Base-by-base conservation (phyloP, 2,329 filamentous ascomycete species). In the Aspergillus ibericus region DNA sequence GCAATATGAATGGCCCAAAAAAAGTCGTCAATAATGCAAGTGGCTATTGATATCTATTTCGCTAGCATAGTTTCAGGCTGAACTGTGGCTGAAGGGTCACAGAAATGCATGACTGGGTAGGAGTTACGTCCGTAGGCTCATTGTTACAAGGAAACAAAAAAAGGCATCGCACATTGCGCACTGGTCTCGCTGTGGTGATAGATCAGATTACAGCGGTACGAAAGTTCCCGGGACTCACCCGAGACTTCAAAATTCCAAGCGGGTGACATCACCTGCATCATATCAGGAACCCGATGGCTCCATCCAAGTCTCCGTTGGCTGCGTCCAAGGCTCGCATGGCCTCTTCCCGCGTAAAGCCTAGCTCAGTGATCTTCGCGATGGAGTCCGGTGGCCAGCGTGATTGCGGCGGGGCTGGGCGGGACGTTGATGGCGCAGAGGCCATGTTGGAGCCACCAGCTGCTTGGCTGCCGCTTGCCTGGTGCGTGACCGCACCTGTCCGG, bases 251-350 rank as follows among this genome's bases (percentile, higher is more conserved):
- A 34, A 15, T 12, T 53, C 48, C 36, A 51, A 51, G 25, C 44
- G 18, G 18, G 42, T 58, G 48, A 60, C 22, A 53, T 58, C 52
- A 59, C 49, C 48, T 52, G 38, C 40, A 47, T 69, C 62, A 77
- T 60, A 87, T 91, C 53, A 97, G 83, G 62, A 96, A 82, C 50
- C 89, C 88, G 48, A 92, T 93, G n/a, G 93, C 93, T 63, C 88
- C 86, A 62, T 98, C 91, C 7, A 97, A 85, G 69, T 98, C 91
- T 18, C 95, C 93, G 18, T 87, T 87, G 15, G 91, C 90, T 29
- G 91, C 91, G 68, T 92, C 86, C 53, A 99, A 80, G 2, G 93
- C 92, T 59, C 89, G 86, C 53, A 95, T 82, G 0, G 93, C 93
- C 66, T 91, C 84, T 60, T 89, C 84, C 54, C 88, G 83, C 1